Percentiles rank a stretch among this genome's conserved stretches.
Conservation (phyloP, 768 basidiomycete genomes). For the Pleurotus citrinopileatus region DNA sequence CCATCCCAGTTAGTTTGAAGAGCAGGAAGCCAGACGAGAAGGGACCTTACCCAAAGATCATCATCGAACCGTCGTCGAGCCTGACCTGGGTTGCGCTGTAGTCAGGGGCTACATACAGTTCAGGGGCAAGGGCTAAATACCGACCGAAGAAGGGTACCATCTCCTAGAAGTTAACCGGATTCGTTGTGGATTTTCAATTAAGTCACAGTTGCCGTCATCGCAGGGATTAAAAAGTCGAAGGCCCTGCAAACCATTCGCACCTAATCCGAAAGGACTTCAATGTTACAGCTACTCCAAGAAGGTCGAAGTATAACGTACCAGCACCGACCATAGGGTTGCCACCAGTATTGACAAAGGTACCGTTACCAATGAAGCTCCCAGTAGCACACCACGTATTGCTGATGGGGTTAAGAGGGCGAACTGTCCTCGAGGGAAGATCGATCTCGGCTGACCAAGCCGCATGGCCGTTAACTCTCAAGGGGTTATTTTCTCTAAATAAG, state of each 20-base stretch:
- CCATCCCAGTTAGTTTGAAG: background rate
- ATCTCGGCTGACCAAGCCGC: conserved; percentile 45
- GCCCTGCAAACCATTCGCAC: conserved; percentile 29
- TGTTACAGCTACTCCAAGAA: background rate
- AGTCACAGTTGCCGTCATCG: conserved; percentile 27
- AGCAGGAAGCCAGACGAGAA: background rate
- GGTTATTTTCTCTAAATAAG: conserved; percentile 29
- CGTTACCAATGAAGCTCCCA: conserved; percentile 38
- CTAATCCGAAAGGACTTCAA: conserved; percentile 9
- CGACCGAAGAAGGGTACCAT: conserved; percentile 39
- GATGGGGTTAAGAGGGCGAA: conserved; percentile 29
- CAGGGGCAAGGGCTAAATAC: conserved; percentile 14
- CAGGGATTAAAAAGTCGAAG: conserved; percentile 39
- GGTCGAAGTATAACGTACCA: conserved; percentile 1
- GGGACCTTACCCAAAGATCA: conserved; percentile 15
- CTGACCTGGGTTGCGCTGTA: conserved; percentile 10
- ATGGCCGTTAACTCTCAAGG: conserved; percentile 37
- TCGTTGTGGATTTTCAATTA: conserved; percentile 32
- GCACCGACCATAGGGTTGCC: conserved; percentile 14
- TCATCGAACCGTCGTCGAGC: conserved; percentile 20
- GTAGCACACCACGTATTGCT: conserved; percentile 44
- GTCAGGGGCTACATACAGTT: background rate
- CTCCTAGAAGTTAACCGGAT: conserved; percentile 32
- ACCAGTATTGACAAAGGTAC: conserved; percentile 31
- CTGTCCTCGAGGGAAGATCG: conserved; percentile 36